Conservation (phyloP, 352 stramenopile genomes). For the Phytophthora tentaculata region DNA sequence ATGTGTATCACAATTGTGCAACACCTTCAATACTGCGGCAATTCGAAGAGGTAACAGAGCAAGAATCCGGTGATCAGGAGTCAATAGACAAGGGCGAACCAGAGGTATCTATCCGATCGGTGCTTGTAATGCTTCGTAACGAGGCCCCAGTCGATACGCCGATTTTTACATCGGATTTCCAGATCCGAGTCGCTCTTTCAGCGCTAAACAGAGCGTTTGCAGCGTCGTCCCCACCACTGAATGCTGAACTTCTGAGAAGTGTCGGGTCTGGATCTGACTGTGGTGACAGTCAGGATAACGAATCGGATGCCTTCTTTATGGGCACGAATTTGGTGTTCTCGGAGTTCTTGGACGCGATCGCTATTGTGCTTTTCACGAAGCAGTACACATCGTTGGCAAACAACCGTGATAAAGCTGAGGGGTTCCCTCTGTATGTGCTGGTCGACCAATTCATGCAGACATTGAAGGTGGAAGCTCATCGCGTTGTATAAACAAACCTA, state of each 20-base stretch:
- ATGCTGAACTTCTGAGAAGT: constrained; percentile 13
- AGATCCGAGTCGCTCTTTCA: constrained; percentile 36
- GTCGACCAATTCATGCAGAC: constrained; percentile 56
- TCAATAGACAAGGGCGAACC: constrained; percentile 4
- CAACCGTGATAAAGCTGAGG: constrained; percentile 8
- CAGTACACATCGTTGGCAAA: constrained; percentile 26
- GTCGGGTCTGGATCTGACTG: constrained; percentile 2
- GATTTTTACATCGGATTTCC: constrained; percentile 34
- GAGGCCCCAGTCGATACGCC: constrained; percentile 5
- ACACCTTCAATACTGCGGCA: constrained; percentile 18
- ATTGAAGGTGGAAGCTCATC: constrained; percentile 27
- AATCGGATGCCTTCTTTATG: constrained; percentile 62
- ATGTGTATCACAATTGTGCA: constrained; percentile 38
- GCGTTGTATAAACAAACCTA: constrained; percentile 26
- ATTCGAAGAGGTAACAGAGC: constrained; percentile 2
- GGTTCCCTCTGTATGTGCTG: constrained; percentile 46
- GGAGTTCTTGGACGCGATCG: constrained; percentile 65
- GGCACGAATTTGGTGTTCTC: constrained; percentile 58
- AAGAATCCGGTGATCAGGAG: constrained; percentile 4
- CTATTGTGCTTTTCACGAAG: constrained; percentile 53
- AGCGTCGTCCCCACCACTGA: constrained; percentile 20
- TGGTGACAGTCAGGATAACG: not conserved
- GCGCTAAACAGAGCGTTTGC: constrained; percentile 34
- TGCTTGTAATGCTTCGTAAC: constrained; percentile 39
- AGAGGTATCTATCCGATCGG: constrained; percentile 30